Evolutionary conservation across 768 basidiomycete species (phyloP).

Genomic region (Xerocomellus intermedius): DNA sequence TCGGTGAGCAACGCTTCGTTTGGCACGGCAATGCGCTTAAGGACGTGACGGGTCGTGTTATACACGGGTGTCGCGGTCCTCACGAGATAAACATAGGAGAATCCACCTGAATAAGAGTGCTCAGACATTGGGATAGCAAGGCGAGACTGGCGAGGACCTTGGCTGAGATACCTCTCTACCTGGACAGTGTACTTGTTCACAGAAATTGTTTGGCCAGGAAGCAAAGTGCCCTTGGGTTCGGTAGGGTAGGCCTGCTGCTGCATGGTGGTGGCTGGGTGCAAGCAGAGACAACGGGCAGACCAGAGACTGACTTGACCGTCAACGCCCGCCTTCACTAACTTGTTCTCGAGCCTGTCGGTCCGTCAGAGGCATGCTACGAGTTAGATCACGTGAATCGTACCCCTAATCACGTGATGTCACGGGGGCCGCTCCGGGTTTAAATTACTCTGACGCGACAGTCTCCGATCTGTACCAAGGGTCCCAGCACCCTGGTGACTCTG

Average conservation of each 20-base stretch:
- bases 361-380: background rate
- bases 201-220: slow-evolving; percentile 81
- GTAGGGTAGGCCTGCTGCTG: slow-evolving; percentile 44
- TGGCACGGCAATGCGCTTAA: slow-evolving; percentile 93
- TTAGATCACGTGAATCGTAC: slow-evolving; percentile 15
- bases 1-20: slow-evolving; percentile 88
- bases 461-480: no score
- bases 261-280: slow-evolving; percentile 19
- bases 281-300: slow-evolving; percentile 3
- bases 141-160: slow-evolving; percentile 54
- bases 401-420: slow-evolving; percentile 2
- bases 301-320: slow-evolving; percentile 2
- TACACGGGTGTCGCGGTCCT: slow-evolving; percentile 82
- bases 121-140: slow-evolving; percentile 9
- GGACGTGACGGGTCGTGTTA: slow-evolving; percentile 91
- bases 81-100: slow-evolving; percentile 97
- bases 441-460: no score
- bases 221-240: slow-evolving; percentile 63
- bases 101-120: slow-evolving; percentile 66
- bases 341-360: no score
- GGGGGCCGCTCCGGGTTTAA: background rate
- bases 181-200: slow-evolving; percentile 90
- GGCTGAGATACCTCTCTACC: slow-evolving; percentile 92
- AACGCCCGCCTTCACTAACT: background rate
- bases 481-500: no score